Conservation (phyloP, 352 stramenopile species). For the Hyphochytrium catenoides region DNA sequence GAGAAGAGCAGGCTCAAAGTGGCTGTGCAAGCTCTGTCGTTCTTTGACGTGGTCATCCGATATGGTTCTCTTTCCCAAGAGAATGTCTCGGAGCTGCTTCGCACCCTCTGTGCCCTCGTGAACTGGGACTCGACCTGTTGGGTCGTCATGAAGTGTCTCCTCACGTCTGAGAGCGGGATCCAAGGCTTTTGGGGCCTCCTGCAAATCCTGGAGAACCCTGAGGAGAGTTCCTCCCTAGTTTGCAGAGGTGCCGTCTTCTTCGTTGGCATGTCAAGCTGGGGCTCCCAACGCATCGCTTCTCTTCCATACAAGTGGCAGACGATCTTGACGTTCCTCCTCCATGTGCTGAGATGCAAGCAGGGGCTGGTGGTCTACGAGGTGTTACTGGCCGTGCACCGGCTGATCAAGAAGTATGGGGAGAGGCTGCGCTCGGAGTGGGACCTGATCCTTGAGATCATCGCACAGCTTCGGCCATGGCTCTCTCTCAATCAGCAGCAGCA, state of each 20-base stretch:
- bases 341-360: constrained; percentile 27
- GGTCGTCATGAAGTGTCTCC: constrained; percentile 46
- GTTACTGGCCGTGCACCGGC: constrained; percentile 46
- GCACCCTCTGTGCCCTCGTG: constrained; percentile 48
- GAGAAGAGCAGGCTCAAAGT: constrained; percentile 32
- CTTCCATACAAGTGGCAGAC: constrained; percentile 46
- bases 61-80: constrained; percentile 26
- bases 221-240: constrained; percentile 30
- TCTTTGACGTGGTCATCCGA: constrained; percentile 38
- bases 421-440: constrained; percentile 48
- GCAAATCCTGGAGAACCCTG: constrained; percentile 33
- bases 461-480: constrained; percentile 31
- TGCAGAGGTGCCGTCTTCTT: constrained; percentile 56
- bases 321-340: constrained; percentile 33
- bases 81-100: constrained; percentile 26
- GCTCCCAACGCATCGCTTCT: constrained; percentile 35
- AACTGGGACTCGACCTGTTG: constrained; percentile 56
- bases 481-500: constrained; percentile 18
- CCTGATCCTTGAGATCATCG: constrained; percentile 50
- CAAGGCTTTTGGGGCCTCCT: constrained; percentile 38
- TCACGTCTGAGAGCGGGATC: constrained; percentile 29
- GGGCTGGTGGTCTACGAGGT: constrained; percentile 60
- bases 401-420: constrained; percentile 62
- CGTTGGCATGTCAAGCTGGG: constrained; percentile 62
- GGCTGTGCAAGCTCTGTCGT: constrained; percentile 37